Evolutionary conservation across 164 flowering plant species (phyloP).

Genomic region (Tetrastigma voinierianum): DNA sequence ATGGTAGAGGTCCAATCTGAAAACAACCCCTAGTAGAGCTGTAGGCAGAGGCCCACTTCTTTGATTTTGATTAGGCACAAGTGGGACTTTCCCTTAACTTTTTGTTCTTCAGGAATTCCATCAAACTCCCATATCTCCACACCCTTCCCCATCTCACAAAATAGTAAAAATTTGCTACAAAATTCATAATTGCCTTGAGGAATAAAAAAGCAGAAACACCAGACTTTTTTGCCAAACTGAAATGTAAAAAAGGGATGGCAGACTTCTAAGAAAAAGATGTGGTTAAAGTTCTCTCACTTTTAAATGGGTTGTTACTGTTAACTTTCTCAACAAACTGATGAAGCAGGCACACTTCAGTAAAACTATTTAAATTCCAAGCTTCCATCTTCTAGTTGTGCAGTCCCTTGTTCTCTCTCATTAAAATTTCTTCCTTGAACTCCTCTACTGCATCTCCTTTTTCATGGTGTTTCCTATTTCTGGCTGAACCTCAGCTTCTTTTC

Average conservation of each 20-base stretch:
- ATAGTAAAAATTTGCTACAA: conserved; percentile 19
- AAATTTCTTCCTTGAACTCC: conserved; percentile 5
- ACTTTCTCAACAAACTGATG: conserved; percentile 16
- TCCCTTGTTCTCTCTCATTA: conserved; percentile 11
- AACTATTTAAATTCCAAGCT: conserved; percentile 42
- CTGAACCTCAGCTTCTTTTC: conserved; percentile 6
- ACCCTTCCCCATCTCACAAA: conserved; percentile 29
- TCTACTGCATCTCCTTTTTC: conserved; percentile 1
- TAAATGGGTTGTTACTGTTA: conserved; percentile 6
- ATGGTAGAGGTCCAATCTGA: background rate
- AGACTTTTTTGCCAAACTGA: conserved; percentile 15
- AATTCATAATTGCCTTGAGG: conserved; percentile 14
- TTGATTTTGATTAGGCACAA: conserved; percentile 17
- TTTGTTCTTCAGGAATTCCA: conserved; percentile 22
- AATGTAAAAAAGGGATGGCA: conserved; percentile 12
- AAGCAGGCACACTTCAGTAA: conserved; percentile 11
- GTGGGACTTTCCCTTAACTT: conserved; percentile 25
- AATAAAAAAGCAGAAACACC: conserved; percentile 13
- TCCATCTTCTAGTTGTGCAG: conserved; percentile 17
- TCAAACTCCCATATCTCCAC: conserved; percentile 41
- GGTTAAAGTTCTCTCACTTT: conserved; percentile 19
- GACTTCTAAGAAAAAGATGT: background rate
- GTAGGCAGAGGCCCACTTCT: conserved; percentile 28
- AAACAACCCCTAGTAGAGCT: conserved; percentile 7
- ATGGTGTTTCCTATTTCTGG: background rate